phyloP scores from a whole-genome alignment of 2,329 filamentous ascomycete genomes.

The Rasamsonia emersonii region DNA sequence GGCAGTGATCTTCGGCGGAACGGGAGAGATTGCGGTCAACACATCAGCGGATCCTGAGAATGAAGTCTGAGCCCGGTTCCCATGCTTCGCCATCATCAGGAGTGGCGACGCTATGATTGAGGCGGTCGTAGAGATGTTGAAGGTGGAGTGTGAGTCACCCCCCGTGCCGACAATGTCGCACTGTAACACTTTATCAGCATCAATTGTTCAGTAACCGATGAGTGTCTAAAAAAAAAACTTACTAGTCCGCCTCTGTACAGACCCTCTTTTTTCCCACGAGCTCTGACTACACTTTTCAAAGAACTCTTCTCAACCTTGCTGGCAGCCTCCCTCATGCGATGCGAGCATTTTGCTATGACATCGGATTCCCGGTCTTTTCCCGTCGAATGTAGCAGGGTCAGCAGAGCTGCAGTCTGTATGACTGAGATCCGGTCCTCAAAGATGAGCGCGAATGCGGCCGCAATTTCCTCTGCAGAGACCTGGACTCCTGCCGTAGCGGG shows the following conservation, averaged over 20 bases:
- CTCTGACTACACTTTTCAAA: conserved; percentile 53
- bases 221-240: conserved; percentile 29
- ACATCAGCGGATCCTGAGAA: conserved; percentile 94
- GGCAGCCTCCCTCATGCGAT: conserved; percentile 74
- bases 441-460: conserved; percentile 79
- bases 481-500: conserved; percentile 34
- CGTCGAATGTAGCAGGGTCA: conserved; percentile 89
- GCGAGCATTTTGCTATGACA: conserved; percentile 76
- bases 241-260: conserved; percentile 76
- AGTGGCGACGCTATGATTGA: conserved; percentile 84
- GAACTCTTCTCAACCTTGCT: conserved; percentile 58
- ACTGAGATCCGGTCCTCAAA: conserved; percentile 86
- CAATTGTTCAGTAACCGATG: too few relatives aligned
- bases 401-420: conserved; percentile 74
- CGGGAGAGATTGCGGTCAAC: conserved; percentile 64
- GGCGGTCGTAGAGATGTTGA: conserved; percentile 94
- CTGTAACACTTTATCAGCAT: conserved; percentile 25
- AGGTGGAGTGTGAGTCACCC: conserved; percentile 92
- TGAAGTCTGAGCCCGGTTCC: conserved; percentile 89
- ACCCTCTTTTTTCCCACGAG: conserved; percentile 57
- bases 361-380: conserved; percentile 74
- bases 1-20: conserved; percentile 63
- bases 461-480: conserved; percentile 72
- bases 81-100: conserved; percentile 85
- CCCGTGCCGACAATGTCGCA: conserved; percentile 96